phyloP scores from a whole-genome alignment of 805 yeast genomes.

The Candida glaebosa region DNA sequence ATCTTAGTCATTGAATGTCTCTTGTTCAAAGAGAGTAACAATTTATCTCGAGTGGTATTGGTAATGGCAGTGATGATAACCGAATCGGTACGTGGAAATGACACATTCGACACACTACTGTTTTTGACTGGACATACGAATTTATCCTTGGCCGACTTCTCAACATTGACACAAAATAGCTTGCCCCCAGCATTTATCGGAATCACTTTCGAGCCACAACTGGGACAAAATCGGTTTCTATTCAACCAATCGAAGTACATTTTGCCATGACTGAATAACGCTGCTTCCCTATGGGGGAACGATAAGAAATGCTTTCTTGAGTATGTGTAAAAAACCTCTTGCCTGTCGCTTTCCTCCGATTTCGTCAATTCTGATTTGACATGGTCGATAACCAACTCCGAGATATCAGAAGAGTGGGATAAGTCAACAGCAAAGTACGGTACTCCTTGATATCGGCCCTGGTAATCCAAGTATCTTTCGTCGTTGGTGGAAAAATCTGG shows the following conservation, averaged over 20 bases:
- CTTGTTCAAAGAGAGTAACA: constrained; percentile 68
- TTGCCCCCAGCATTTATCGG: constrained; percentile 71
- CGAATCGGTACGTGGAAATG: constrained; percentile 91
- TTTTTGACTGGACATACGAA: constrained; percentile 36
- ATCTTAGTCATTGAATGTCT: constrained; percentile 52
- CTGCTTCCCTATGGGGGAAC: constrained; percentile 46
- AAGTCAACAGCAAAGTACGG: constrained; percentile 67
- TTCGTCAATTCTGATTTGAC: constrained; percentile 1
- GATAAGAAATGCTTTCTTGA: constrained; percentile 36
- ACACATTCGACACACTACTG: constrained; percentile 61
- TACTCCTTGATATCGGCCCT: constrained; percentile 51
- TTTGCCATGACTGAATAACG: constrained; percentile 74
- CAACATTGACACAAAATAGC: constrained; percentile 42
- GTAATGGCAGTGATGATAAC: constrained; percentile 80
- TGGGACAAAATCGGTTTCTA: constrained; percentile 76
- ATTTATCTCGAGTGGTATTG: constrained; percentile 53
- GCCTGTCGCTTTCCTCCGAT: constrained; percentile 7
- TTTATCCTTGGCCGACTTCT: constrained; percentile 12
- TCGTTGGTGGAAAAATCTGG: constrained; percentile 11
- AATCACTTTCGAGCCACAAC: constrained; percentile 68
- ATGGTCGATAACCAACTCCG: constrained; percentile 20
- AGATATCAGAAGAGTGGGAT: constrained; percentile 40
- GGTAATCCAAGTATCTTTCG: constrained; percentile 39
- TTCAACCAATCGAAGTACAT: constrained; percentile 83
- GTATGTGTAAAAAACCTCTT: constrained; percentile 25